A percentile compares a stretch with the other conserved stretches of the same genome.
Conservation (phyloP, 2,329 filamentous ascomycete genomes). For the Raffaelea arxii region DNA sequence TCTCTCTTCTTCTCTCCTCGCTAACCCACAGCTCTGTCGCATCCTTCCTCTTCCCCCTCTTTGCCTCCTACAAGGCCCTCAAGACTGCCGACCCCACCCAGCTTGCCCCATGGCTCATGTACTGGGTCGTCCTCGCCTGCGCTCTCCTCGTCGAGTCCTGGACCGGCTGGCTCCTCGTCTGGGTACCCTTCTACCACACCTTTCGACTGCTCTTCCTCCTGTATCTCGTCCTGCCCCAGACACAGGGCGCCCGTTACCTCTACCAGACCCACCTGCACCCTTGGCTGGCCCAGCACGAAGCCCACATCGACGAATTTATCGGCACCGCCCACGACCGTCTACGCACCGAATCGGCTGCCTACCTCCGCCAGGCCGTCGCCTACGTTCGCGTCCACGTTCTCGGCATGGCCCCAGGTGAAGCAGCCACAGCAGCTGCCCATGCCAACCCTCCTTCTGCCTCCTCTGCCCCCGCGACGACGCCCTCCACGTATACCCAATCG, state of each 20-base stretch:
- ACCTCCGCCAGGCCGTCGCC: conserved; percentile 53
- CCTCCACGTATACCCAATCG: conserved; percentile 63
- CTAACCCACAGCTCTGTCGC: conserved; percentile 57
- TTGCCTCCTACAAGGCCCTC: conserved; percentile 96
- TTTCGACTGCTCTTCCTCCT: conserved; percentile 77
- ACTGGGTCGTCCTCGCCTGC: conserved; percentile 89
- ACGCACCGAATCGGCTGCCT: conserved; percentile 65
- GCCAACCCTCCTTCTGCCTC: conserved; percentile 16
- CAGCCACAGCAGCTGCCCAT: conserved; percentile 24
- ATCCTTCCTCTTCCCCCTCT: conserved; percentile 89
- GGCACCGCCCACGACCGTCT: conserved; percentile 69
- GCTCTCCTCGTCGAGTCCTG: conserved; percentile 77
- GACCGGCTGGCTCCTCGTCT: conserved; percentile 76
- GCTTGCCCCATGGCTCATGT: conserved; percentile 97
- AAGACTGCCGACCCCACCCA: conserved; percentile 83
- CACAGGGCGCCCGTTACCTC: conserved; percentile 80
- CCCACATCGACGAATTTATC: conserved; percentile 84
- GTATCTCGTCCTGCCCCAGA: conserved; percentile 94
- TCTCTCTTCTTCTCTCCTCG: not conserved
- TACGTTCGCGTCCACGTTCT: conserved; percentile 44
- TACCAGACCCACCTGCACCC: conserved; percentile 83
- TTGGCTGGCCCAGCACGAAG: conserved; percentile 78
- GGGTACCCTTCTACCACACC: conserved; percentile 92
- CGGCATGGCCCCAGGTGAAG: conserved; percentile 55
- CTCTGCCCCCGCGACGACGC: conserved; percentile 8